Evolutionary conservation across 2,329 filamentous ascomycete genomes (phyloP).

Genomic region (Zopfia rhizophila): DNA sequence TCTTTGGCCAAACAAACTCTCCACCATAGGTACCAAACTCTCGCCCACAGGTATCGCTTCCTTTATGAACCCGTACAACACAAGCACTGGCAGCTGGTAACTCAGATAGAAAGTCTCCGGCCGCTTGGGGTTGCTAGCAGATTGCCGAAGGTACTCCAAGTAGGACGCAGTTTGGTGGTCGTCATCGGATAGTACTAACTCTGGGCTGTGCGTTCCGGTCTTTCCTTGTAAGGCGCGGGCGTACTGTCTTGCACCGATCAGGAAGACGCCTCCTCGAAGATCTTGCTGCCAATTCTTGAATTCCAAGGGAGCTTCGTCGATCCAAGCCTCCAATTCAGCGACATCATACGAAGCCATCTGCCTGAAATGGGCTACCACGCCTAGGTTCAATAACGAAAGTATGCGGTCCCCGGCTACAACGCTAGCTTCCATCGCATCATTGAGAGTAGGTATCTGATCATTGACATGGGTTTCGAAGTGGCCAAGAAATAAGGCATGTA

Average conservation of each 20-base stretch:
- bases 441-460: slow-evolving; percentile 68
- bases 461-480: slow-evolving; percentile 74
- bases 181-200: slow-evolving; percentile 73
- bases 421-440: slow-evolving; percentile 72
- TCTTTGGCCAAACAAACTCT: slow-evolving; percentile 57
- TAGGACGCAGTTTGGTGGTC: slow-evolving; percentile 69
- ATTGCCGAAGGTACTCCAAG: slow-evolving; percentile 62
- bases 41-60: slow-evolving; percentile 57
- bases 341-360: slow-evolving; percentile 77
- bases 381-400: slow-evolving; percentile 76
- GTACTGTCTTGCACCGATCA: slow-evolving; percentile 73
- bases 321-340: slow-evolving; percentile 75
- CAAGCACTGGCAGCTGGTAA: slow-evolving; percentile 55
- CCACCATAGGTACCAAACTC: slow-evolving; percentile 51
- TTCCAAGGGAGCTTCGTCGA: slow-evolving; percentile 77
- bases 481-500: slow-evolving; percentile 75
- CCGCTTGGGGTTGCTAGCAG: slow-evolving; percentile 67
- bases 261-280: slow-evolving; percentile 74
- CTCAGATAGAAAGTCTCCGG: slow-evolving; percentile 75
- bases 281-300: slow-evolving; percentile 77
- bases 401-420: slow-evolving; percentile 75
- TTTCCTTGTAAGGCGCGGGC: slow-evolving; percentile 79
- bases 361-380: slow-evolving; percentile 72
- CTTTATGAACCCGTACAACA: slow-evolving; percentile 55
- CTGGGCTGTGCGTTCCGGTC: slow-evolving; percentile 64